phyloP scores from a whole-genome alignment of 2,329 filamentous ascomycete genomes.

The Phoma herbarum region DNA sequence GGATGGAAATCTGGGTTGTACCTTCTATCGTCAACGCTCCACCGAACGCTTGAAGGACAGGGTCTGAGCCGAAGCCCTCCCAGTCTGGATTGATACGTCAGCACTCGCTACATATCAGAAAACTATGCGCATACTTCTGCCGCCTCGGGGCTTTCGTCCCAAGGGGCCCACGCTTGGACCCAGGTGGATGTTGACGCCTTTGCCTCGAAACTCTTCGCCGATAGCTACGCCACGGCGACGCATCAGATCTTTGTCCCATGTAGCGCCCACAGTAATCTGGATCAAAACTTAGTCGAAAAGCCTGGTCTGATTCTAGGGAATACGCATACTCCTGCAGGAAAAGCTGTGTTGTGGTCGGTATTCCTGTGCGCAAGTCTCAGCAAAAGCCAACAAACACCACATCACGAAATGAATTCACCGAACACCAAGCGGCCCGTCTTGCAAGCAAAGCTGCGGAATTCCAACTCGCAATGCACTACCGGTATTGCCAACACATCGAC shows the following conservation, averaged over 20 bases:
- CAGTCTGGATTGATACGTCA: conserved; percentile 56
- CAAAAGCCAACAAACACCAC: not conserved
- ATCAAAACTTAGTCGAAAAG: not conserved
- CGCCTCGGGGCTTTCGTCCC: conserved; percentile 69
- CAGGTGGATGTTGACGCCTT: conserved; percentile 75
- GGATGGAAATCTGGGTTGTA: too few relatives aligned
- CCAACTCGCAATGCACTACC: conserved; percentile 75
- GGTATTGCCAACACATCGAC: conserved; percentile 76
- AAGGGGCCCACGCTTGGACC: conserved; percentile 76
- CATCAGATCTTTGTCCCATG: conserved; percentile 77
- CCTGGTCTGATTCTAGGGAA: not conserved
- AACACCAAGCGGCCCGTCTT: conserved; percentile 76
- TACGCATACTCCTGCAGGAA: conserved; percentile 73
- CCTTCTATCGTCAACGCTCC: conserved; percentile 80
- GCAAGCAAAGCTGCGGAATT: conserved; percentile 69
- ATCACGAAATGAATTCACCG: conserved; percentile 46
- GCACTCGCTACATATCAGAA: not conserved
- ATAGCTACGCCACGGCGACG: conserved; percentile 73
- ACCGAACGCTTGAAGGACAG: conserved; percentile 75
- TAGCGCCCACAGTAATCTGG: conserved; percentile 69
- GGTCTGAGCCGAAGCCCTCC: conserved; percentile 78
- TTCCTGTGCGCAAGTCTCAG: conserved; percentile 44
- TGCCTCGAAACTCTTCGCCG: conserved; percentile 75
- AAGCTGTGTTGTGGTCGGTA: conserved; percentile 78
- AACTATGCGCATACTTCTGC: conserved; percentile 59